Conservation (phyloP, 1,139 yeast genomes). For the Kodamaea anthophila region DNA sequence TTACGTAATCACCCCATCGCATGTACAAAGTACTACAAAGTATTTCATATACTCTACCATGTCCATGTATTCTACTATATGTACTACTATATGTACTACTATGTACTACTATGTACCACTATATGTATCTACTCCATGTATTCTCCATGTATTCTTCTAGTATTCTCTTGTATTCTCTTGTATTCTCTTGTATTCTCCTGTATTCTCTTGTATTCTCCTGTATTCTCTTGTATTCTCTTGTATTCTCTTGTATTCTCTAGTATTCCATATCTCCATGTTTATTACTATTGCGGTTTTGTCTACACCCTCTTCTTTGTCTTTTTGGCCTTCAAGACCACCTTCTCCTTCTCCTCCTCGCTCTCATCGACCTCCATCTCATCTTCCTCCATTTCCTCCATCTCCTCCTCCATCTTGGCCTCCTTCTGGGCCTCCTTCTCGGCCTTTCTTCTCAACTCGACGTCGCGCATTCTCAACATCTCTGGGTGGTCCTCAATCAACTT, state of each 20-base stretch:
- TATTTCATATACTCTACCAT: too few species aligned
- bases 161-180: too few species aligned
- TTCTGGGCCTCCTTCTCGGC: slow-evolving; percentile 65
- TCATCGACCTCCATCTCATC: slow-evolving; percentile 30
- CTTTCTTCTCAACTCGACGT: slow-evolving; percentile 79
- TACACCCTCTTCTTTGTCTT: slow-evolving; percentile 26
- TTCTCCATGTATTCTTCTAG: too few species aligned
- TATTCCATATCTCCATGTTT: not conserved
- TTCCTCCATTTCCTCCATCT: slow-evolving; percentile 31
- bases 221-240: too few species aligned
- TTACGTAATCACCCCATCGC: too few species aligned
- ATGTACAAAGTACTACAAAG: too few species aligned
- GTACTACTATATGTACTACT: too few species aligned
- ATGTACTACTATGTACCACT: too few species aligned
- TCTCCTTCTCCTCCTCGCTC: slow-evolving; percentile 53
- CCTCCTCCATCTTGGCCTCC: slow-evolving; percentile 46
- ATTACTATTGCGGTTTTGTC: not conserved
- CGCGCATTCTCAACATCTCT: slow-evolving; percentile 85
- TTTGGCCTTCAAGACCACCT: slow-evolving; percentile 75
- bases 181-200: too few species aligned
- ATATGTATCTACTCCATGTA: too few species aligned
- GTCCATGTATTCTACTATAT: too few species aligned
- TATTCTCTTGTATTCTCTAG: not conserved
- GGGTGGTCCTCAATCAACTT: slow-evolving; percentile 85
- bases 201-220: too few species aligned